Percentiles rank a stretch among this genome's conserved stretches.
Conservation (phyloP, 495 filamentous ascomycete genomes). For the Penicillium desertorum region DNA sequence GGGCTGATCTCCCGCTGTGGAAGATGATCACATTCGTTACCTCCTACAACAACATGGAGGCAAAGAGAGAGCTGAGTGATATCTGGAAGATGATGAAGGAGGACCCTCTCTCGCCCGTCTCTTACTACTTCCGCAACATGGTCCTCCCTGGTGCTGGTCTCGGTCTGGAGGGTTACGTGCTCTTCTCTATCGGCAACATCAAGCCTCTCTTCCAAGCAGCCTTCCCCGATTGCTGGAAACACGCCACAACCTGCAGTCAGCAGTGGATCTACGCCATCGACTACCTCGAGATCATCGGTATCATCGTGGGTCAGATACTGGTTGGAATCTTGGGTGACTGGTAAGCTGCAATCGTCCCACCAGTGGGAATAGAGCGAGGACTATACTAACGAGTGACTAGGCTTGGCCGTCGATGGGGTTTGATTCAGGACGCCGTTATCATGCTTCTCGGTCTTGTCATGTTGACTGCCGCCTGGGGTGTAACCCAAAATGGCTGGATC, state of each 20-base stretch:
- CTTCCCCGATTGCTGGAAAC: conserved; percentile 74
- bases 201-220: conserved; percentile 68
- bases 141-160: conserved; percentile 87
- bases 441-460: conserved; percentile 88
- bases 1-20: conserved; percentile 73
- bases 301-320: conserved; percentile 79
- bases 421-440: conserved; percentile 89
- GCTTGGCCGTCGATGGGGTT: conserved; percentile 84
- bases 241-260: conserved; percentile 59
- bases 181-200: conserved; percentile 92
- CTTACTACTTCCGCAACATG: conserved; percentile 84
- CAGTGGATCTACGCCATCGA: conserved; percentile 76
- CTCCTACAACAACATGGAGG: conserved; percentile 64
- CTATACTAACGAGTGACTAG: conserved; percentile 32
- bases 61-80: conserved; percentile 57
- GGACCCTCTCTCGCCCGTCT: conserved; percentile 74
- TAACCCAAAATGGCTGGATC: conserved; percentile 82
- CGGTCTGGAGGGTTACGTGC: conserved; percentile 84
- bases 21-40: conserved; percentile 70
- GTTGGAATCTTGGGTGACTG: conserved; percentile 66
- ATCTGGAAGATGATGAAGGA: conserved; percentile 76
- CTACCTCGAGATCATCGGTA: conserved; percentile 84
- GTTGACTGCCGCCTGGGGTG: conserved; percentile 83
- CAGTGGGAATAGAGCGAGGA: background rate
- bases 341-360: conserved; percentile 33